phyloP scores from a whole-genome alignment of 345 rosid genomes.

The Punica granatum region DNA sequence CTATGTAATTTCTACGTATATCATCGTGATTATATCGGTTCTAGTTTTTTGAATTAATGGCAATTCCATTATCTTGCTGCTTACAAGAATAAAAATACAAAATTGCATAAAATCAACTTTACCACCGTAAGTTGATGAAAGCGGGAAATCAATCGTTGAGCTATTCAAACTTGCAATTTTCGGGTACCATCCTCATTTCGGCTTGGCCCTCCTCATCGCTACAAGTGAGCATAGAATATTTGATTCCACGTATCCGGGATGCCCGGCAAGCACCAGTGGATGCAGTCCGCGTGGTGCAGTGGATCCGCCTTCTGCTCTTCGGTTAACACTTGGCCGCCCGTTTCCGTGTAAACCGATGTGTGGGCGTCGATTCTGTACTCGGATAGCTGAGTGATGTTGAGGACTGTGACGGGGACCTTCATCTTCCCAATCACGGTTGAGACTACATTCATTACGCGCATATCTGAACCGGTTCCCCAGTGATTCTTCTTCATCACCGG shows the following conservation, averaged over 20 bases:
- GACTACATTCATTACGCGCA: conserved; percentile 70
- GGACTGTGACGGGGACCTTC: conserved; percentile 62
- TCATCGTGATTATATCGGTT: no score
- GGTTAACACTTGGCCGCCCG: conserved; percentile 59
- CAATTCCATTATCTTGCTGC: no score
- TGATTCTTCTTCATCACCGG: conserved; percentile 54
- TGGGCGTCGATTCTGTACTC: conserved; percentile 82
- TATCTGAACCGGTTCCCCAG: conserved; percentile 40
- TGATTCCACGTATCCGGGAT: conserved; percentile 91
- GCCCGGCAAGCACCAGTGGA: conserved; percentile 97
- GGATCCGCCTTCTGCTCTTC: conserved; percentile 67
- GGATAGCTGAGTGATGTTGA: conserved; percentile 82
- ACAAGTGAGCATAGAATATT: conserved; percentile 66
- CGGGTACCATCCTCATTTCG: no score
- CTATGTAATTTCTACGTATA: no score
- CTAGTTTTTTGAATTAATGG: no score
- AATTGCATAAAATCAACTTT: no score
- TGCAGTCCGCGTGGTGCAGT: conserved; percentile 65
- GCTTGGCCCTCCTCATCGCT: no score
- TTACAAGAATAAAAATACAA: no score
- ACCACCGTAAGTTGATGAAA: no score
- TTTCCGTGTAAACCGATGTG: conserved; percentile 66
- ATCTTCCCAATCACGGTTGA: conserved; percentile 34
- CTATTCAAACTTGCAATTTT: no score
- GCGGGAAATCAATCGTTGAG: no score